Base-by-base conservation (phyloP, 2,329 filamentous ascomycete genomes). In the Drechslera avenae region DNA sequence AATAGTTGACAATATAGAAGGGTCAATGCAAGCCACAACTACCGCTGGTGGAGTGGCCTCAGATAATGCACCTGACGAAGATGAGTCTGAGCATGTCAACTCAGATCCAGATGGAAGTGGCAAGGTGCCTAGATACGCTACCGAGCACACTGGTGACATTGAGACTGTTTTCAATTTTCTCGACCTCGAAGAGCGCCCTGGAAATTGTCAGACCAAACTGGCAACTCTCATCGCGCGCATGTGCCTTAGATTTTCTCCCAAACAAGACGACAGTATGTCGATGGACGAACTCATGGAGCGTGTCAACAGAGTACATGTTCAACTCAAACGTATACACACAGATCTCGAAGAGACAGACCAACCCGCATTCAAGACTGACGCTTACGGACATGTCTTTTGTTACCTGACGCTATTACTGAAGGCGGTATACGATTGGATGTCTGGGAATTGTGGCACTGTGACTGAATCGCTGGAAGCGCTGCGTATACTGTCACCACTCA, bases 361-460 rank as follows among this genome's bases (percentile, higher is more conserved):
- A 8, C 21, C 31, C 16, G 19, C 12, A 3, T 60, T 71, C 49
- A 72, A 71, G 42, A 14, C 16, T 12, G 70, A 73, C 31, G 64
- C 64, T 1, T 72, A 62, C 45, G 49, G 46, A 1, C 57, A 66
- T 35, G 37, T 71, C 3, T 72, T 73, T 39, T 59, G 55, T 14
- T 37, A 54, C 10, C 39, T 71, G 5, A 39, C 52, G 5, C 8
- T 26, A 1, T 56, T 64, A 12, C 34, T 71, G 0, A 44, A 60
- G 41, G 46, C 43, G 5, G 44, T 66, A 14, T 51, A 66, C n/a
- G 39, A 40, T 5, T 64, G 59, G 53, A 28, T 65, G 2, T 9
- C 23, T n/a, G 40, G 54, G 4, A 41, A 21, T 0, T 36, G 50
- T 13, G 54, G 47, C 7, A 39, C 59, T 0, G 13, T 55, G 1